Conservation (phyloP, 2,329 filamentous ascomycete species). For the Eurotiales sp. region DNA sequence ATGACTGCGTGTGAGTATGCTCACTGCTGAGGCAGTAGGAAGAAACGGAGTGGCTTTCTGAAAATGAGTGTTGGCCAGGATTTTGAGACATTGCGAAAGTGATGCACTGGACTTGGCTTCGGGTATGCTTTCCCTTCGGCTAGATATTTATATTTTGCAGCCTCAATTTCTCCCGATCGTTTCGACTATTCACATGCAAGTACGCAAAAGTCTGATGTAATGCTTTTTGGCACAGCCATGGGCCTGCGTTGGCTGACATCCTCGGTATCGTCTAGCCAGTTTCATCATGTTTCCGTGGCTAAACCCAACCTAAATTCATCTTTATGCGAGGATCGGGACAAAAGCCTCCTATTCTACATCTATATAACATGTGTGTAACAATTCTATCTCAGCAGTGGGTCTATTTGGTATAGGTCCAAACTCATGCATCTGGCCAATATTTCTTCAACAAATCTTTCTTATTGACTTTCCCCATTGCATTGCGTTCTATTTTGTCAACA, state of each 20-base stretch:
- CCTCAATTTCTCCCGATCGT: no score
- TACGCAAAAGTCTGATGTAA: slow-evolving; percentile 15
- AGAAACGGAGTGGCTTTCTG: not conserved
- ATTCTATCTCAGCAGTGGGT: not conserved
- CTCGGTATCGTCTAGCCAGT: not conserved
- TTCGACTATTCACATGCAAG: no score
- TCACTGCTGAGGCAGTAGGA: not conserved
- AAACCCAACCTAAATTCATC: no score
- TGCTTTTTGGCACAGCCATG: not conserved
- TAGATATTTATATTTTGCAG: no score
- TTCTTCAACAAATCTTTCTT: slow-evolving; percentile 39
- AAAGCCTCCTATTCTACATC: no score
- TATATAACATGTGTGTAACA: not conserved
- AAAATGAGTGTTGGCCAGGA: not conserved
- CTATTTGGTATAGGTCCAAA: not conserved
- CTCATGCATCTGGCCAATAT: slow-evolving; percentile 27
- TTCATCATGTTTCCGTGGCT: no score
- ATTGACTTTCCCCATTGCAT: slow-evolving; percentile 86
- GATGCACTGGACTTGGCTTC: not conserved
- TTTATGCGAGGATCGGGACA: no score
- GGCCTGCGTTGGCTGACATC: not conserved
- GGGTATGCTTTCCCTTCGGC: not conserved
- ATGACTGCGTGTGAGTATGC: not conserved
- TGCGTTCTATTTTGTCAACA: slow-evolving; percentile 74
- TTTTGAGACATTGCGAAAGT: not conserved